These are phyloP conservation scores for Rubia balearica DNA, from an alignment of 305 asterid species.

Conservation along the genomic window DNA sequence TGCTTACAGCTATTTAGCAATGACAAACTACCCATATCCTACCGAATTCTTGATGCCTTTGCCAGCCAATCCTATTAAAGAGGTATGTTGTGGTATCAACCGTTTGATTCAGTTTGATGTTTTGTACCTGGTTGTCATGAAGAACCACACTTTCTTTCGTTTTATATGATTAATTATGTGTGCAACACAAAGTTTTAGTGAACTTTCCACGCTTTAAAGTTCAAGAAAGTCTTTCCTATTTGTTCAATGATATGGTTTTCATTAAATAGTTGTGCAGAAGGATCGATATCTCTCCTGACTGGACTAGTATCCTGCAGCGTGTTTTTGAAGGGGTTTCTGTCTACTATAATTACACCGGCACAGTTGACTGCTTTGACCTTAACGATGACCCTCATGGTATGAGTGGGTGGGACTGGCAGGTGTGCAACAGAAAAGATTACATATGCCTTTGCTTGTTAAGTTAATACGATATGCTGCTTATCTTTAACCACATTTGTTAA, in stretches of 20 bases:
- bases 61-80: constrained; percentile 84
- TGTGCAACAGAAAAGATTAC: constrained; percentile 15
- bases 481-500: neutral
- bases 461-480: neutral
- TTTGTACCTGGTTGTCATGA: neutral
- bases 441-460: constrained; percentile 13
- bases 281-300: constrained; percentile 60
- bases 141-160: neutral
- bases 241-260: neutral
- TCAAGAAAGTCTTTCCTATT: neutral
- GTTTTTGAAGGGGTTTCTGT: constrained; percentile 69
- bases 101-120: neutral
- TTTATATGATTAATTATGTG: neutral
- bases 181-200: neutral
- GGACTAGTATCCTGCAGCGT: constrained; percentile 50
- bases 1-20: constrained; percentile 87
- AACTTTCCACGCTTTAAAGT: neutral
- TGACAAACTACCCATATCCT: constrained; percentile 84
- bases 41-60: constrained; percentile 86
- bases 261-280: constrained; percentile 59
- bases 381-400: constrained; percentile 90
- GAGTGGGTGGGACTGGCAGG: constrained; percentile 98
- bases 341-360: constrained; percentile 77
- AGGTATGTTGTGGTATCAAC: constrained; percentile 34
- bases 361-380: constrained; percentile 58